These are phyloP conservation scores for Fraxinus xanthoxyloides DNA, from an alignment of 305 asterid genomes.

Conservation along the genomic window DNA sequence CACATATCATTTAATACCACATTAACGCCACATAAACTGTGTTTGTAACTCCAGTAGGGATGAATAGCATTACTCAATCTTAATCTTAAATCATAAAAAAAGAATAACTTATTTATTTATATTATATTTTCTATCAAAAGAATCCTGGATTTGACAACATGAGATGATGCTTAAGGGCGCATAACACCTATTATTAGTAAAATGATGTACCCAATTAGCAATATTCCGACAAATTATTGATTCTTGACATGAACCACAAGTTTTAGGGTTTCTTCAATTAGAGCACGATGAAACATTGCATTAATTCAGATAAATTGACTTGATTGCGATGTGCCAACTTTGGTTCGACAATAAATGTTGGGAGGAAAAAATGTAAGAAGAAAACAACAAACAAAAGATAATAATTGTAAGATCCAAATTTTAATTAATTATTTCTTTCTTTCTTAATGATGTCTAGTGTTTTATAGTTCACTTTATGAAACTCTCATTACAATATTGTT, in stretches of 20 bases:
- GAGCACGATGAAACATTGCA: background rate
- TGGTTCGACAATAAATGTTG: too few relatives aligned
- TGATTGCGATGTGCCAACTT: background rate
- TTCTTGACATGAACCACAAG: background rate
- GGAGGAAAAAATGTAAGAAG: too few relatives aligned
- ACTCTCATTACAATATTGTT: background rate
- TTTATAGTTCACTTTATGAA: background rate
- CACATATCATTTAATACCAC: too few relatives aligned
- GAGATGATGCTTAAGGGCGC: background rate
- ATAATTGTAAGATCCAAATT: too few relatives aligned
- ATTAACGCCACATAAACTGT: too few relatives aligned
- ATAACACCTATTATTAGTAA: background rate
- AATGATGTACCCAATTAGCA: background rate
- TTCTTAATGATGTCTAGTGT: background rate
- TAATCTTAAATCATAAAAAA: too few relatives aligned
- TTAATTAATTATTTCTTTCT: background rate
- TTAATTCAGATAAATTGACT: background rate
- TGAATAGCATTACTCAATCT: too few relatives aligned
- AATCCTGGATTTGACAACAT: background rate
- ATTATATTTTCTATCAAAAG: background rate
- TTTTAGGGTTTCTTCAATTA: background rate
- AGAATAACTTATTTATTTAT: too few relatives aligned
- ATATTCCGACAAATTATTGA: background rate
- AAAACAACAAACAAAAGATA: too few relatives aligned
- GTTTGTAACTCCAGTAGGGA: too few relatives aligned